phyloP scores from a whole-genome alignment of 2,329 filamentous ascomycete genomes.

The Chaetomium olivaceum region DNA sequence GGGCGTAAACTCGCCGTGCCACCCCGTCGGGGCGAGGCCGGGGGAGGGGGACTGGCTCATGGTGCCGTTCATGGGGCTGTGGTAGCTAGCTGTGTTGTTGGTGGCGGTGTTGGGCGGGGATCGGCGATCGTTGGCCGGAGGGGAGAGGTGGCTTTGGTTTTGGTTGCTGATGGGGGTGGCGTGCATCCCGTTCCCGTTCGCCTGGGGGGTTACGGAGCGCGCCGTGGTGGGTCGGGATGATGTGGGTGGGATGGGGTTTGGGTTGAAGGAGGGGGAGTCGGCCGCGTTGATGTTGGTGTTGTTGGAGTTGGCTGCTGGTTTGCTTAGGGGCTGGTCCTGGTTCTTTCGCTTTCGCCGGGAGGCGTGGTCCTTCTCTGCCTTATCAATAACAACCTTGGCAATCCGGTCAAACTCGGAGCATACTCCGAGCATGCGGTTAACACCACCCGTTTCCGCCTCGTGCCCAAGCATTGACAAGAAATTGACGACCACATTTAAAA shows the following conservation, averaged over 20 bases:
- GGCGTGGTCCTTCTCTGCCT: constrained; percentile 80
- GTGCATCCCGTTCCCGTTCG: constrained; percentile 25
- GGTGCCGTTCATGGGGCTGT: constrained; percentile 41
- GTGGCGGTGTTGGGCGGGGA: constrained; percentile 32
- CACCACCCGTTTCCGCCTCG: constrained; percentile 85
- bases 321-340: constrained; percentile 47
- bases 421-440: constrained; percentile 89
- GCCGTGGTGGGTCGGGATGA: constrained; percentile 38
- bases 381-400: constrained; percentile 85
- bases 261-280: constrained; percentile 31
- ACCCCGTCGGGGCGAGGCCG: constrained; percentile 46
- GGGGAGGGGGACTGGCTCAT: constrained; percentile 48
- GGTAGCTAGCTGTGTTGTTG: constrained; percentile 34
- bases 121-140: constrained; percentile 32
- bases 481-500: constrained; percentile 91
- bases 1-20: constrained; percentile 49
- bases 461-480: constrained; percentile 88
- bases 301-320: constrained; percentile 10
- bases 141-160: constrained; percentile 37
- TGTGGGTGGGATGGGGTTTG: constrained; percentile 36
- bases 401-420: constrained; percentile 98
- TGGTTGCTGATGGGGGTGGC: constrained; percentile 31
- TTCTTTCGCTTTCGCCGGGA: constrained; percentile 83
- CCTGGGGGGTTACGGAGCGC: constrained; percentile 38
- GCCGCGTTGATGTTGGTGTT: constrained; percentile 14